Base-by-base conservation (phyloP, 2,329 filamentous ascomycete species). In the Curvularia spicifera region DNA sequence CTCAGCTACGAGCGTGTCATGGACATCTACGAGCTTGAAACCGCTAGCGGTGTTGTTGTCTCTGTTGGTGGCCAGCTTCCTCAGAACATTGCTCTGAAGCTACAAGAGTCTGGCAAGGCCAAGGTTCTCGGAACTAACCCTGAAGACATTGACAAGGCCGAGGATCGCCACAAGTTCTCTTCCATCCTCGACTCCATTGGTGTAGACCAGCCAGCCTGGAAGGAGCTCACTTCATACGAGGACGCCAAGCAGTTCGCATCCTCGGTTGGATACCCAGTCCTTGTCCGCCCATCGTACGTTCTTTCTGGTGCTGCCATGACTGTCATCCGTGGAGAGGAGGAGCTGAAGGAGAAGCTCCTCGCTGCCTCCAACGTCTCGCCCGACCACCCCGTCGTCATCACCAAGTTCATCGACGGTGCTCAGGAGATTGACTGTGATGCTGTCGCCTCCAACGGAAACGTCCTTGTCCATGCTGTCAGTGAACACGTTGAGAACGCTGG, bases 281-380 rank as follows among this genome's bases (percentile, higher is more conserved):
- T 99, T 50, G 94, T 98, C 65, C 91, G 95, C 60, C 95, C 95
- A 49, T 91, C 87, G 70, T 99, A 99, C 77, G 95, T 99, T 54
- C 88, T 99, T 49, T 98, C 95, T 33, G 95, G 95, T 77, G 95
- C 95, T 68, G 95, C 95, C 73, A 99, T 99, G 95, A 98, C 92
- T 53, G 95, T 98, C 69, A 97, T 99, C 72, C 89, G 87, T 76
- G 91, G 88, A 78, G 85, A 93, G 68, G 88, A 89, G 67, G 93
- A 99, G 75, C 88, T 99, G 57, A 91, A 96, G 82, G 91, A 97
- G 65, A 98, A 98, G 84, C 89, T 99, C 6, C 86, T 92, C 74
- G 94, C 93, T 63, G 95, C 95, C 51, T 89, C 89, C 76, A 89
- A 88, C 57, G 95, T 98, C 61, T 97, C 93, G 15, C 93, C 95